These are phyloP conservation scores for Lichina pygmaea DNA, from an alignment of 495 filamentous ascomycete species.

Conservation along the genomic window DNA sequence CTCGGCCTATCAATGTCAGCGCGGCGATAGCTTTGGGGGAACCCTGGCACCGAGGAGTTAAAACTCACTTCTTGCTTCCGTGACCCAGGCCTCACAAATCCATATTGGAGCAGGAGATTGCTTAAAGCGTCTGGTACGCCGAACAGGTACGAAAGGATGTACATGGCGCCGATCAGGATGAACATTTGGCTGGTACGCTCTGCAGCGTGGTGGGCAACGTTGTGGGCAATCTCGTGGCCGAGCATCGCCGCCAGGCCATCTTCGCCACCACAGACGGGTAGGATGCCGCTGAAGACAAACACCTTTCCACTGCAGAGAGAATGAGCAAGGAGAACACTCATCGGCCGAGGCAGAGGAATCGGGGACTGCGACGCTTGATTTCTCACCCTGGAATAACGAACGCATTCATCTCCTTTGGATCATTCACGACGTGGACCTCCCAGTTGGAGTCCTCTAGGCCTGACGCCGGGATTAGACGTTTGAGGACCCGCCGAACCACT, in stretches of 20 bases:
- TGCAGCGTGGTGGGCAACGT: conserved; percentile 50
- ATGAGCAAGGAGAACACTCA: conserved; percentile 1
- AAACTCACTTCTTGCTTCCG: conserved; percentile 31
- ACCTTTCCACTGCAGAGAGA: conserved; percentile 39
- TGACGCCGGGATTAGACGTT: conserved; percentile 39
- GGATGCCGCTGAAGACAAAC: conserved; percentile 55
- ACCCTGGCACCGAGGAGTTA: too few relatives aligned
- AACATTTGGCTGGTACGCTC: conserved; percentile 44
- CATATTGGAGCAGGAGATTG: conserved; percentile 25
- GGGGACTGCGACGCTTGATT: neutral
- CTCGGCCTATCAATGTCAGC: neutral
- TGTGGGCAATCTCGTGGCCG: conserved; percentile 89
- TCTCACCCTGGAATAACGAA: conserved; percentile 62
- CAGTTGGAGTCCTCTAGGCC: conserved; percentile 37
- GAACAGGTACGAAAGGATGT: conserved; percentile 21
- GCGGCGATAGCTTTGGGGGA: too few relatives aligned
- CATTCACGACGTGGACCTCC: conserved; percentile 70
- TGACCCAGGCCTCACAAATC: conserved; percentile 41
- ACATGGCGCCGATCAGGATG: conserved; percentile 24
- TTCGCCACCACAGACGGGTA: conserved; percentile 43
- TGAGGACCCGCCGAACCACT: conserved; percentile 40
- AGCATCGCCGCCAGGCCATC: conserved; percentile 62
- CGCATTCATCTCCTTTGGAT: conserved; percentile 36
- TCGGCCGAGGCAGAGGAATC: neutral
- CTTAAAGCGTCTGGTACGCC: conserved; percentile 22